These are phyloP conservation scores for Arabis hirsuta DNA, from an alignment of 345 rosid genomes.

Conservation along the genomic window DNA sequence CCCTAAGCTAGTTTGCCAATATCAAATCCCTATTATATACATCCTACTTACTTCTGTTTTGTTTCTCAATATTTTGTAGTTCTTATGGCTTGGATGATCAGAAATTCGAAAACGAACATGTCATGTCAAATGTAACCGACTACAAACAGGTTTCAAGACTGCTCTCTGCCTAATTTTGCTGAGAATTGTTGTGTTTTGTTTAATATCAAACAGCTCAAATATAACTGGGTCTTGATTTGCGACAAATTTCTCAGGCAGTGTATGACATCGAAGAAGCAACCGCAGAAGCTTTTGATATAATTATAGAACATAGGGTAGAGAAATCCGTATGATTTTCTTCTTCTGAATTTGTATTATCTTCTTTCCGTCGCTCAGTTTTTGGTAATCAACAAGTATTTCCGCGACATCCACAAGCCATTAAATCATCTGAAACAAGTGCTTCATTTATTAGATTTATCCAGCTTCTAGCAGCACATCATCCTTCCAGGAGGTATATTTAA, in stretches of 20 bases:
- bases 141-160: slow-evolving; percentile 64
- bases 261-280: slow-evolving; percentile 99
- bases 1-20: slow-evolving; percentile 14
- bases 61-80: slow-evolving; percentile 50
- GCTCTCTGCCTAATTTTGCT: slow-evolving; percentile 9
- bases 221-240: slow-evolving; percentile 16
- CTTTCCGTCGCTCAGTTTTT: not conserved
- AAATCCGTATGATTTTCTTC: slow-evolving; percentile 19
- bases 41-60: slow-evolving; percentile 12
- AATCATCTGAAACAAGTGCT: slow-evolving; percentile 69
- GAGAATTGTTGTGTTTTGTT: not conserved
- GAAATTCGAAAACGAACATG: slow-evolving; percentile 80
- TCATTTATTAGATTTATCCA: slow-evolving; percentile 83
- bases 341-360: slow-evolving; percentile 8
- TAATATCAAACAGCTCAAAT: not conserved
- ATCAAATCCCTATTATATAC: not conserved
- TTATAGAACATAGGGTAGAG: slow-evolving; percentile 67
- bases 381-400: slow-evolving; percentile 20
- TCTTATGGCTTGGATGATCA: slow-evolving; percentile 82
- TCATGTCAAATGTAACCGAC: slow-evolving; percentile 67
- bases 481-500: slow-evolving; percentile 71
- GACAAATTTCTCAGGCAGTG: slow-evolving; percentile 84
- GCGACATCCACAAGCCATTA: slow-evolving; percentile 67
- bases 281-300: slow-evolving; percentile 72
- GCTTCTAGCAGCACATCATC: slow-evolving; percentile 90